Evolutionary conservation across 1,284 basidiomycete species (phyloP).

Genomic region (Mycosarcoma maydis): DNA sequence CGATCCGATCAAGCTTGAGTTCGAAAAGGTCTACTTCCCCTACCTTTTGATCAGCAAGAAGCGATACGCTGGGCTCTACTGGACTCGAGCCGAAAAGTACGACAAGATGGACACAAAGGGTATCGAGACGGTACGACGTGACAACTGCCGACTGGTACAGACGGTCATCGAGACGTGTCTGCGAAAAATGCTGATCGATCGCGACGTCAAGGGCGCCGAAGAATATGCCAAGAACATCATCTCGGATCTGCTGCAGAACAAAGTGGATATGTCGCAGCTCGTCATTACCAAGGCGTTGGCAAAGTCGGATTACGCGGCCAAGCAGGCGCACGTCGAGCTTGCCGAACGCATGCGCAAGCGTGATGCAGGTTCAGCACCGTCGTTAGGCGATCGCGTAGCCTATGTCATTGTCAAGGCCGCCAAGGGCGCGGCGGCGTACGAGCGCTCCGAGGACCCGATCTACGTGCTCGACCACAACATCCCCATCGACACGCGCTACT

Average conservation of each 20-base stretch:
- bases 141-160: slow-evolving; percentile 66
- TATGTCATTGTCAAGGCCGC: slow-evolving; percentile 66
- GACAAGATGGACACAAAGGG: slow-evolving; percentile 68
- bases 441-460: slow-evolving; percentile 65
- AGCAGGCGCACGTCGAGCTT: slow-evolving; percentile 66
- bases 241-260: slow-evolving; percentile 66
- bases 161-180: slow-evolving; percentile 66
- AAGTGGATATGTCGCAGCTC: slow-evolving; percentile 66
- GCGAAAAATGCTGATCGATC: slow-evolving; percentile 67
- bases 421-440: slow-evolving; percentile 65
- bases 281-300: slow-evolving; percentile 66
- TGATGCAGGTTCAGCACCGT: slow-evolving; percentile 65
- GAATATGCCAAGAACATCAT: slow-evolving; percentile 65
- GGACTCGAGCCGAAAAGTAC: slow-evolving; percentile 62
- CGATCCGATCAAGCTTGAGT: slow-evolving; percentile 66
- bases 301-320: slow-evolving; percentile 65
- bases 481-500: slow-evolving; percentile 67
- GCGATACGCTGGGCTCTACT: slow-evolving; percentile 66
- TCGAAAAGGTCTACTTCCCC: slow-evolving; percentile 67
- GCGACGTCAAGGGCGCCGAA: slow-evolving; percentile 66
- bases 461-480: slow-evolving; percentile 67
- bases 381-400: slow-evolving; percentile 65
- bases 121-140: slow-evolving; percentile 66
- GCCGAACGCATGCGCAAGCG: slow-evolving; percentile 66
- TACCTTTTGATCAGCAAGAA: slow-evolving; percentile 67